These are phyloP conservation scores for Dictyostelium firmibasis DNA, from an alignment of 78 protist genomes.

Conservation along the genomic window DNA sequence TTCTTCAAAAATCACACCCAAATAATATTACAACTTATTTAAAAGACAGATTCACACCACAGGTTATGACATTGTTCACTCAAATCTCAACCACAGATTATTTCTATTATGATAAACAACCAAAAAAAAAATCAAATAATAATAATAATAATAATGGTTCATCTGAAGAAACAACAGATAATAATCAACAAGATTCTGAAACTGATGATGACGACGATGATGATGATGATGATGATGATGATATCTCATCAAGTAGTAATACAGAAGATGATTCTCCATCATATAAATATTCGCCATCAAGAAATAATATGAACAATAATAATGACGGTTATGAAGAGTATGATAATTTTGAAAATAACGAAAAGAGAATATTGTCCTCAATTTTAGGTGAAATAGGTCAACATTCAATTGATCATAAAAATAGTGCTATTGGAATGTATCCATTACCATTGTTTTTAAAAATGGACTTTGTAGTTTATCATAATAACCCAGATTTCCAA, in stretches of 20 bases:
- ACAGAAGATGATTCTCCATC: constrained; percentile 13
- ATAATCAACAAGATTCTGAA: background rate
- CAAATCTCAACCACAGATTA: constrained; percentile 18
- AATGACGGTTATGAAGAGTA: too few species aligned
- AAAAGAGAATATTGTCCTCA: background rate
- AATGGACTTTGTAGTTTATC: constrained; percentile 44
- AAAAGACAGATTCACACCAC: constrained; percentile 11
- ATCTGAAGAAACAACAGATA: constrained; percentile 22
- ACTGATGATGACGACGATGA: background rate
- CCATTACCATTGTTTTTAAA: constrained; percentile 45
- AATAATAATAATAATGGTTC: background rate
- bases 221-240: background rate
- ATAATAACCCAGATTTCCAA: constrained; percentile 33
- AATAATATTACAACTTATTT: constrained; percentile 11
- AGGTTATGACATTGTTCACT: constrained; percentile 24
- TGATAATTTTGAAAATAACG: background rate
- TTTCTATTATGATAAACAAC: constrained; percentile 17
- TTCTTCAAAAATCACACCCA: constrained; percentile 51
- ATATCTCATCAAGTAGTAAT: background rate
- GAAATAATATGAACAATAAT: background rate
- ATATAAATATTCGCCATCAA: background rate
- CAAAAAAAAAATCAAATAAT: background rate
- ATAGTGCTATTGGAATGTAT: constrained; percentile 2
- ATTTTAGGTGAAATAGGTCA: constrained; percentile 18
- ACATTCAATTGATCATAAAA: background rate